phyloP scores from a whole-genome alignment of 2,329 filamentous ascomycete genomes.

The Harringtonia lauricola region DNA sequence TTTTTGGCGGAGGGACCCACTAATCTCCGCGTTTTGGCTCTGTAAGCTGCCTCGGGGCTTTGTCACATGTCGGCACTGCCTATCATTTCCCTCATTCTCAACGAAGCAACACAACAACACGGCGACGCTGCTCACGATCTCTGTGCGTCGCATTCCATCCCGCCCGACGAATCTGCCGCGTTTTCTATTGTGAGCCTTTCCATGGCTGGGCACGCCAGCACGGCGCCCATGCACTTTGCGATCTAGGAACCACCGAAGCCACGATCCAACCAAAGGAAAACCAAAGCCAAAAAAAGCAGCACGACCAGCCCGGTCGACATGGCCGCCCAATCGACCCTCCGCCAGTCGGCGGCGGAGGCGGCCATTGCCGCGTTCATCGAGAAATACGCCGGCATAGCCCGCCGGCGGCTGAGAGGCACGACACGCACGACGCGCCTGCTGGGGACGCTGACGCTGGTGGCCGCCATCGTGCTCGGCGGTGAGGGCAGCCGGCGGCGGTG shows the following conservation, averaged over 20 bases:
- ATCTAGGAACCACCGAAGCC: not conserved
- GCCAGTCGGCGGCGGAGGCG: constrained; percentile 52
- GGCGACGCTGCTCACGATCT: no score
- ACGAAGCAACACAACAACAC: no score
- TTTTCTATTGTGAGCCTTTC: no score
- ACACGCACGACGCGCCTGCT: constrained; percentile 63
- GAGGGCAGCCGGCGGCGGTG: constrained; percentile 75
- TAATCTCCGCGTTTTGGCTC: not conserved
- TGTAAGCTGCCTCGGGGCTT: constrained; percentile 7
- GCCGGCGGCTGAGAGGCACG: constrained; percentile 46
- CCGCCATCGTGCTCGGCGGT: constrained; percentile 68
- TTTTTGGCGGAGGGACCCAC: not conserved
- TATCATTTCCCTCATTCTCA: no score
- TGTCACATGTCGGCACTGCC: constrained; percentile 10
- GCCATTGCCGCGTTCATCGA: constrained; percentile 53
- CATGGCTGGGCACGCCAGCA: no score
- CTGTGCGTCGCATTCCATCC: no score
- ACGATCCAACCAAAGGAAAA: not conserved
- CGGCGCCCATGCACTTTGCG: no score
- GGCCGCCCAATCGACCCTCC: constrained; percentile 81
- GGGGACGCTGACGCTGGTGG: constrained; percentile 61
- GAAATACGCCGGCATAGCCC: constrained; percentile 44
- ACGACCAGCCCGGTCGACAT: constrained; percentile 44
- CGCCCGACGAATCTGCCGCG: no score
- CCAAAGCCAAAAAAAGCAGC: not conserved